Percentiles rank a stretch among this genome's conserved stretches.
Evolutionary conservation across 2,329 filamentous ascomycete species (phyloP).

Genomic region (Colletotrichum echinochloae): DNA sequence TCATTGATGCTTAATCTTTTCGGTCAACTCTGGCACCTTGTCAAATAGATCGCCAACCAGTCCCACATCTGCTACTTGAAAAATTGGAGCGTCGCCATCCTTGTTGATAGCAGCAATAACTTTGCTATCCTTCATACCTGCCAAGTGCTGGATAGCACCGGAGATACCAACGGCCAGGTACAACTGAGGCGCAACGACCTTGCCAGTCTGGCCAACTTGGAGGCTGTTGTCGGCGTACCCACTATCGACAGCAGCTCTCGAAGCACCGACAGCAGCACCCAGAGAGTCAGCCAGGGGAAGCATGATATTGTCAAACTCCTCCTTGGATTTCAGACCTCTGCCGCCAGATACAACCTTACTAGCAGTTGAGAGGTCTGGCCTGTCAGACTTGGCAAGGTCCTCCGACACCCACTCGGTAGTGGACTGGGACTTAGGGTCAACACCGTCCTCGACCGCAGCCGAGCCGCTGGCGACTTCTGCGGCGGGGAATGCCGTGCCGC

Average conservation of each 20-base stretch:
- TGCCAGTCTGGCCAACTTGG: conserved; percentile 98
- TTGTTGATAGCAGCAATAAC: conserved; percentile 99
- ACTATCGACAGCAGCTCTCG: conserved; percentile 93
- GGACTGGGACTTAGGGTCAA: conserved; percentile 81
- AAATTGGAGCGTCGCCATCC: conserved; percentile 95
- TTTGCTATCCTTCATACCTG: conserved; percentile 99
- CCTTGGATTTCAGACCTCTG: conserved; percentile 95
- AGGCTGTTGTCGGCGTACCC: conserved; percentile 98
- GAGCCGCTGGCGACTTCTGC: conserved; percentile 78
- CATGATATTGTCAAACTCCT: conserved; percentile 95
- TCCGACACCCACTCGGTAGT: conserved; percentile 93
- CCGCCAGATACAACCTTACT: conserved; percentile 92
- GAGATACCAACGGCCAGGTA: conserved; percentile 97
- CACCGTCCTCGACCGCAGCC: conserved; percentile 82
- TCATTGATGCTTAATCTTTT: conserved; percentile 79
- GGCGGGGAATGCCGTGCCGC: conserved; percentile 90
- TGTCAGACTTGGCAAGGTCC: conserved; percentile 91
- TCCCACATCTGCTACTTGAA: conserved; percentile 97
- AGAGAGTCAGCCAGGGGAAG: conserved; percentile 91
- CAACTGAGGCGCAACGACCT: conserved; percentile 95
- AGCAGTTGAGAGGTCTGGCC: conserved; percentile 93
- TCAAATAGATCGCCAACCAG: conserved; percentile 96
- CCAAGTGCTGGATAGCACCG: conserved; percentile 96
- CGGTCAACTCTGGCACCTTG: conserved; percentile 93
- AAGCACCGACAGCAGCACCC: conserved; percentile 95